These are phyloP conservation scores for Hypholoma fasciculare DNA, from an alignment of 768 basidiomycete genomes.

Conservation along the genomic window DNA sequence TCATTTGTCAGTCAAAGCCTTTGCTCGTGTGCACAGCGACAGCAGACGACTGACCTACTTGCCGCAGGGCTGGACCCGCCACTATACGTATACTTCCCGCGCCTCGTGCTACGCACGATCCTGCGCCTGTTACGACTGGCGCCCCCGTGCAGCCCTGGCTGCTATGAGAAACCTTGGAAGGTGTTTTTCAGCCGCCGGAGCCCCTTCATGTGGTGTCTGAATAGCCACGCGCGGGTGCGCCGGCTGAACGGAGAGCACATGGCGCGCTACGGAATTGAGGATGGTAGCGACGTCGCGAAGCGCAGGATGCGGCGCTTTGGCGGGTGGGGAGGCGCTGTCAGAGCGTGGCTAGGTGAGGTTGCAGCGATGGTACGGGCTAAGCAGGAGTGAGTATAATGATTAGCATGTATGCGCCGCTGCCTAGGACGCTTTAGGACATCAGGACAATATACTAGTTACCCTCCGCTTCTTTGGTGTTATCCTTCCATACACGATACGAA, in stretches of 20 bases:
- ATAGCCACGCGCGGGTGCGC: constrained; percentile 35
- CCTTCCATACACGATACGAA: too few species aligned
- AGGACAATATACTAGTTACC: too few species aligned
- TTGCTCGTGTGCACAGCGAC: background rate
- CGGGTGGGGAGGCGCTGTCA: constrained; percentile 48
- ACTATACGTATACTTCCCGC: constrained; percentile 58
- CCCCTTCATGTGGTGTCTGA: constrained; percentile 53
- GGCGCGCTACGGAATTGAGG: constrained; percentile 29
- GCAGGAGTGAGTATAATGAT: background rate
- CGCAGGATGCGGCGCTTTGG: constrained; percentile 49
- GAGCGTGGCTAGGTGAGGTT: constrained; percentile 39
- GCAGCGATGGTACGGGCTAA: constrained; percentile 21
- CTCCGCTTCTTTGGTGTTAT: too few species aligned
- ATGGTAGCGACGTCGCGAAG: constrained; percentile 25
- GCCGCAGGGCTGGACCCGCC: constrained; percentile 68
- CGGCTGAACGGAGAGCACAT: constrained; percentile 25
- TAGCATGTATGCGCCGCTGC: too few species aligned
- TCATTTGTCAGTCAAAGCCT: constrained; percentile 43
- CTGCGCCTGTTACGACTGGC: constrained; percentile 37
- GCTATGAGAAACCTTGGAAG: constrained; percentile 38
- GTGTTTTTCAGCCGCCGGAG: constrained; percentile 49
- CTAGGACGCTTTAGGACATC: too few species aligned
- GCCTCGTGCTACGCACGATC: constrained; percentile 54
- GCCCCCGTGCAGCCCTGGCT: constrained; percentile 49
- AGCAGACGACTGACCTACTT: background rate